Conservation (phyloP, 495 filamentous ascomycete species). For the Talaromyces borbonicus region DNA sequence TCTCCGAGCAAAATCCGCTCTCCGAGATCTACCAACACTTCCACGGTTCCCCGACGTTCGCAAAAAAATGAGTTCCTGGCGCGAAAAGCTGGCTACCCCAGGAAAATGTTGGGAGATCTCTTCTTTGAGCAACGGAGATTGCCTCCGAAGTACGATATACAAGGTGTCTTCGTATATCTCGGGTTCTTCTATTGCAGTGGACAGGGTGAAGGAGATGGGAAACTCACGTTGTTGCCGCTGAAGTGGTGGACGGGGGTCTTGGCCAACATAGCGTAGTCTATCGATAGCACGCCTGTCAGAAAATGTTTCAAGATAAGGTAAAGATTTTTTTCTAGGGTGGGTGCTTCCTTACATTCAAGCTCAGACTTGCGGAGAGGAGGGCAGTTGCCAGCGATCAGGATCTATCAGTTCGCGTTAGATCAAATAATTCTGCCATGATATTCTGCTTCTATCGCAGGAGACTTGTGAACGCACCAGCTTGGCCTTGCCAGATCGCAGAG, state of each 20-base stretch:
- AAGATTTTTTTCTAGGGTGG: background rate
- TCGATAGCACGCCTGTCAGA: background rate
- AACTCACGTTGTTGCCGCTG: slow-evolving; percentile 89
- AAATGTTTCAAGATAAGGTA: background rate
- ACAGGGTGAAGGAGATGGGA: slow-evolving; percentile 14
- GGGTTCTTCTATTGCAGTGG: slow-evolving; percentile 11
- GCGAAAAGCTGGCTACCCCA: background rate
- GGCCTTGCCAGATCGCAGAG: slow-evolving; percentile 76
- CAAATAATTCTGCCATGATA: background rate
- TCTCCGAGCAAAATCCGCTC: slow-evolving; percentile 48
- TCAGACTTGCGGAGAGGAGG: slow-evolving; percentile 92
- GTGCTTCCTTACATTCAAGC: slow-evolving; percentile 68
- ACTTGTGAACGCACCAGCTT: slow-evolving; percentile 45
- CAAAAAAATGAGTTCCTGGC: slow-evolving; percentile 20
- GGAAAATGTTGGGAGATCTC: background rate
- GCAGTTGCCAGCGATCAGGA: slow-evolving; percentile 83
- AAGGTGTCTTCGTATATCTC: slow-evolving; percentile 9
- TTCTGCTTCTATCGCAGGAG: background rate
- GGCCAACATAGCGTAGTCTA: slow-evolving; percentile 76
- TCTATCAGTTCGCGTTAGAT: slow-evolving; percentile 23
- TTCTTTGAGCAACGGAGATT: slow-evolving; percentile 13
- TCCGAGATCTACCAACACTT: slow-evolving; percentile 56
- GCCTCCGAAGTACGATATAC: slow-evolving; percentile 9
- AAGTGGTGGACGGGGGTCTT: slow-evolving; percentile 96
- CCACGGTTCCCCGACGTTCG: slow-evolving; percentile 67